phyloP scores from a whole-genome alignment of 306 rosid genomes.

The Rubus idaeus region DNA sequence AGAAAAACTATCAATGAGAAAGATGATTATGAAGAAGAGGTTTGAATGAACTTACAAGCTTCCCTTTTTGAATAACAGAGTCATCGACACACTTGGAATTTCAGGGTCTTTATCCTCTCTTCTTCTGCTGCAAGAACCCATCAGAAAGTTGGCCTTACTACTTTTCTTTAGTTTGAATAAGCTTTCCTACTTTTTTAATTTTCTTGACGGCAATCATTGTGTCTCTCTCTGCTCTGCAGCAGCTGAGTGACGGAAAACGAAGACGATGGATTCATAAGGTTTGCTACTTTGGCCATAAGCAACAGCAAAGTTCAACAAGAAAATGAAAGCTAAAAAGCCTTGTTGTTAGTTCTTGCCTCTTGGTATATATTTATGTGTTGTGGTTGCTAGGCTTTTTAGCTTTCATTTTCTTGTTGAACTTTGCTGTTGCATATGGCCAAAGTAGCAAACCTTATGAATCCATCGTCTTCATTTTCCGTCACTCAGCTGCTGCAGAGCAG shows the following conservation, averaged over 20 bases:
- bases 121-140: constrained; percentile 7
- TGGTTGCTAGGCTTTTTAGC: background rate
- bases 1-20: background rate
- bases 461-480: too few relatives aligned
- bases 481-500: too few relatives aligned
- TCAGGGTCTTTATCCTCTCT: background rate
- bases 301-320: background rate
- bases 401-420: background rate
- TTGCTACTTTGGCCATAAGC: background rate
- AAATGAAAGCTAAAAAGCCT: background rate
- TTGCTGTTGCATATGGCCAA: background rate
- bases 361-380: too few relatives aligned
- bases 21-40: background rate
- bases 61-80: background rate
- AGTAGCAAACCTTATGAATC: too few relatives aligned
- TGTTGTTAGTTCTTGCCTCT: too few relatives aligned
- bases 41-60: constrained; percentile 1
- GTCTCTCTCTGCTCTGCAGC: too few relatives aligned
- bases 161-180: background rate
- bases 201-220: too few relatives aligned
- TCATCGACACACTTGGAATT: background rate
- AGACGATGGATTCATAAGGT: too few relatives aligned
- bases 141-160: background rate
- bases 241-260: too few relatives aligned
- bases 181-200: background rate